Base-by-base conservation (phyloP, 2,329 filamentous ascomycete genomes). In the Sporothrix luriei region DNA sequence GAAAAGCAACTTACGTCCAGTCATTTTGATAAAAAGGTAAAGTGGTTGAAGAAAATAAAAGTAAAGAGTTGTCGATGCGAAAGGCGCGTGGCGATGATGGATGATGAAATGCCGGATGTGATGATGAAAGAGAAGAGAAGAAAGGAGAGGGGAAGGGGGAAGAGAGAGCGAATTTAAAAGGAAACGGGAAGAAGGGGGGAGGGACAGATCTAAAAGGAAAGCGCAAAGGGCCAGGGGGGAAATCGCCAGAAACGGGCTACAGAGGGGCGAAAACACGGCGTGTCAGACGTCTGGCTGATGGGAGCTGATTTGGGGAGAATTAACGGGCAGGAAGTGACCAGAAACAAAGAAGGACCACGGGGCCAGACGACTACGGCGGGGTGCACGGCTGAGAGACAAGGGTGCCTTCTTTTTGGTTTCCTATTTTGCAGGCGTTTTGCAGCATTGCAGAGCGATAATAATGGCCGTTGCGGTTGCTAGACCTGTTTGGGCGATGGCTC, bases 1-100 rank as follows among this genome's bases (percentile, higher is more conserved):
- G 26, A 48, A 55, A 14, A 59, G 16, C 21, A 46, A 88, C 88
- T 88, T 86, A 90, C 88, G 88, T 88, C 88, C 88, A 88, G 88
- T 90, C 88, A 90, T 90, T 73, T 81, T 89, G 86, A 84, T 76
- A 74, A 74, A 73, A 74, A 77, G 75, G 75, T 73, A 80, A 77
- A 76, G 76, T 75, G 72, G 72, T 73, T 71, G 72, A 75, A 75
- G 74, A 73, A 71, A 67, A 73, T 74, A 46, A 26, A 38, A 46
- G 38, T 62, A 21, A 76, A 74, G 77, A 74, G 74, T 73, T 74
- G 38, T 38, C 33, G 77, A 78, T 76, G 74, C 70, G 70, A 67
- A 61, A 66, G 67, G 71, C 71, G 71, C 71, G 48, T 69, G 67
- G 75, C 75, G 74, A 75, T 74, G 75, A 74, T 74, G 73, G 68